phyloP scores from a whole-genome alignment of 164 flowering plant species.

The grape (Vitis vinifera) region ASM3070453v1 NC_081818.1:544501-545000 shows the following conservation, averaged over 20 bases:
- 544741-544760: slow-evolving; percentile 89
- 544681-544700: slow-evolving; percentile 89
- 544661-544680: slow-evolving; percentile 44
- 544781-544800: slow-evolving; percentile 30
- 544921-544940: slow-evolving; percentile 64
- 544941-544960: slow-evolving; percentile 98
- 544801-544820: background rate
- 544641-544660: background rate
- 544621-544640: background rate
- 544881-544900: too few relatives aligned
- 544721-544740: slow-evolving; percentile 96
- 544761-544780: slow-evolving; percentile 96
- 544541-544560: slow-evolving; percentile 87
- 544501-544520: slow-evolving; percentile 92
- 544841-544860: too few relatives aligned
- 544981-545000: slow-evolving; percentile 91
- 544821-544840: too few relatives aligned
- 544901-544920: background rate
- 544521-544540: slow-evolving; percentile 93
- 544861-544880: too few relatives aligned
- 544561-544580: slow-evolving; percentile 76
- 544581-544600: slow-evolving; percentile 4
- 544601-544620: background rate
- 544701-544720: slow-evolving; percentile 95
- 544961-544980: slow-evolving; percentile 99